Evolutionary conservation across 1,284 basidiomycete genomes (phyloP).

Genomic region (Cronartium quercuum): DNA sequence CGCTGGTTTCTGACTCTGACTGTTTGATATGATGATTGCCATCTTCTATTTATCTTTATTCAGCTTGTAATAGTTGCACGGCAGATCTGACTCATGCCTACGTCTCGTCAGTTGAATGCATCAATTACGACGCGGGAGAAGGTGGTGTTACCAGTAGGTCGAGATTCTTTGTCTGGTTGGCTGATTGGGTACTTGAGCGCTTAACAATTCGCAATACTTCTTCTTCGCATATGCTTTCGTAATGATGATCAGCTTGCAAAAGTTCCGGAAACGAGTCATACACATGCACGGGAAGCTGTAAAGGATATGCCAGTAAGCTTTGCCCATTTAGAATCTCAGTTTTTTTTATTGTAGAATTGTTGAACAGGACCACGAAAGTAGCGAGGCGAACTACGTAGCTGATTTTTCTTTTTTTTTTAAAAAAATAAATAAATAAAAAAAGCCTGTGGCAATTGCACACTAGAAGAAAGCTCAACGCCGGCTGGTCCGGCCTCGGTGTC

Average conservation of each 20-base stretch:
- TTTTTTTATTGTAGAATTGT: too few relatives aligned
- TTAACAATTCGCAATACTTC: too few relatives aligned
- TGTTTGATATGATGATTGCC: too few relatives aligned
- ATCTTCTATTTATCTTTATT: neutral
- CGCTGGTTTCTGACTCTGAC: too few relatives aligned
- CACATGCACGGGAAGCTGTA: constrained; percentile 1
- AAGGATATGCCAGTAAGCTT: neutral
- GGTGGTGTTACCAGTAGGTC: neutral
- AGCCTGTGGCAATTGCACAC: neutral
- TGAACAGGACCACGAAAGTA: too few relatives aligned
- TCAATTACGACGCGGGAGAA: neutral
- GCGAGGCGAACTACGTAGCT: neutral
- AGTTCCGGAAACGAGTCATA: constrained; percentile 1
- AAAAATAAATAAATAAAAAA: too few relatives aligned
- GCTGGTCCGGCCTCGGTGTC: neutral
- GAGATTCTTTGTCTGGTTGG: neutral
- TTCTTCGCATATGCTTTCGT: too few relatives aligned
- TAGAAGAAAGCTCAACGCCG: neutral
- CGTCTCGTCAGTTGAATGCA: neutral
- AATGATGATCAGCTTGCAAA: neutral
- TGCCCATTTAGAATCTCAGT: too few relatives aligned
- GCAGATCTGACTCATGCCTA: constrained; percentile 1
- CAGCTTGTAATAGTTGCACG: neutral
- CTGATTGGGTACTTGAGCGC: too few relatives aligned
- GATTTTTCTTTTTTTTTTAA: neutral